These are phyloP conservation scores for Maudiozyma turicensis DNA, from an alignment of 805 yeast species.

Conservation along the genomic window DNA sequence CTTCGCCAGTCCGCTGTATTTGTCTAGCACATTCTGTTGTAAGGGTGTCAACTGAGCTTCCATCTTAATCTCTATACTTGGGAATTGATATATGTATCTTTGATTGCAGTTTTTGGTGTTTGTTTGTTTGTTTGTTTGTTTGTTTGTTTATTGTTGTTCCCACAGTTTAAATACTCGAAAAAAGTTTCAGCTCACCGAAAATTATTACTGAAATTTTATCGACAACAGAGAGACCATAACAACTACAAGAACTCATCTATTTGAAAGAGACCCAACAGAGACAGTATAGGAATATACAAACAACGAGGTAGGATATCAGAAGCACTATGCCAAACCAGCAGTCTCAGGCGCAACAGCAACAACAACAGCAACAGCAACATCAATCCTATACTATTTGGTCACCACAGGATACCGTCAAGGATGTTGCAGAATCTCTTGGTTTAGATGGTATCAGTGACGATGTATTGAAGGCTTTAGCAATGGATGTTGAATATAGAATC, in stretches of 20 bases:
- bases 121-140: background rate
- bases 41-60: slow-evolving; percentile 20
- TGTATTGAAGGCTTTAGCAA: slow-evolving; percentile 86
- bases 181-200: too few species aligned
- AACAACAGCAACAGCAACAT: slow-evolving; percentile 19
- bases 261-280: background rate
- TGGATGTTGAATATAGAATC: slow-evolving; percentile 98
- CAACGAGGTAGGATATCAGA: background rate
- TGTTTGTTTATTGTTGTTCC: background rate
- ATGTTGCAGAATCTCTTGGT: slow-evolving; percentile 90
- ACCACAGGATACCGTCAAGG: slow-evolving; percentile 92
- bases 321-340: background rate
- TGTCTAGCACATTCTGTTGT: slow-evolving; percentile 25
- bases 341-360: background rate
- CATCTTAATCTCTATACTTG: slow-evolving; percentile 4
- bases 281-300: background rate
- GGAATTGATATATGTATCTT: too few species aligned
- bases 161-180: too few species aligned
- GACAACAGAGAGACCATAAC: too few species aligned
- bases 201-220: too few species aligned
- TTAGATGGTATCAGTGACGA: slow-evolving; percentile 73
- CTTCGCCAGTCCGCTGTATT: slow-evolving; percentile 22
- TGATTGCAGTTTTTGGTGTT: background rate
- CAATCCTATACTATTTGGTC: slow-evolving; percentile 91
- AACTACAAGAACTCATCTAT: too few species aligned